Evolutionary conservation across 2,329 filamentous ascomycete species (phyloP), one percentile per base, ranked within the genome.

Genomic region (Ophidiomyces ophidiicola): DNA sequence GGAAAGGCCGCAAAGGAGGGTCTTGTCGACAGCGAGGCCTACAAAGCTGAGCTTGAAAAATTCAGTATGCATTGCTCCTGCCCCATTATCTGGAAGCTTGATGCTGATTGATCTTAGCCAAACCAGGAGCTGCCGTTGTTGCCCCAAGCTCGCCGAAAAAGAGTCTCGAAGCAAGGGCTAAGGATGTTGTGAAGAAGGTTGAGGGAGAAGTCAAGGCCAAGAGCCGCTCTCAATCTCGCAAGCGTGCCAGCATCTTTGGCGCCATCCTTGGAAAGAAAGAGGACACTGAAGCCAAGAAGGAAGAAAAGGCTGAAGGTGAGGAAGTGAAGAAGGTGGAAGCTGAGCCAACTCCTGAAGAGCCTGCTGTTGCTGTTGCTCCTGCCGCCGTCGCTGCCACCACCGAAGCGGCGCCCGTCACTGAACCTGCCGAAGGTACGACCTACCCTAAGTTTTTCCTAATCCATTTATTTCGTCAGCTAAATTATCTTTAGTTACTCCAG

Each of bases 11-110:
- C 82, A 43, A 80, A 78, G 55, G 70, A 82, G 48, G 72, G 72
- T 41, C 74, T 94, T 52, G 74, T 75, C 48, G 77, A 79, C 63
- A 80, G 78, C 53, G 86, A 94, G 64, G 74, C 76, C 44, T 98
- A 94, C 79, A 94, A 94, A 78, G 71, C 74, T 53, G 78, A 82
- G 49, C 65, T 90, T 14, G 81, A 86, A 67, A 80, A 78, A 63
- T 68, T 78, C 51, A 66, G 72, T 75, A 67, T 55, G 71, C 69
- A 41, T 31, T 15, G 50, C 56, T 65, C 75, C 50, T 74, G 74
- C 63, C 71, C 70, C 25, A 56, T 60, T 47, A 53, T 57, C 37
- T 52, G 55, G n/a, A n/a, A n/a, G 18, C 53, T 51, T 38, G 24
- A 20, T 15, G 34, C 64, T 63, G 56, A 48, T 44, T 45, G 36